A percentile compares a stretch with the other conserved stretches of the same genome.
Conservation (phyloP, 768 basidiomycete species). For the Boletales sp. region DNA sequence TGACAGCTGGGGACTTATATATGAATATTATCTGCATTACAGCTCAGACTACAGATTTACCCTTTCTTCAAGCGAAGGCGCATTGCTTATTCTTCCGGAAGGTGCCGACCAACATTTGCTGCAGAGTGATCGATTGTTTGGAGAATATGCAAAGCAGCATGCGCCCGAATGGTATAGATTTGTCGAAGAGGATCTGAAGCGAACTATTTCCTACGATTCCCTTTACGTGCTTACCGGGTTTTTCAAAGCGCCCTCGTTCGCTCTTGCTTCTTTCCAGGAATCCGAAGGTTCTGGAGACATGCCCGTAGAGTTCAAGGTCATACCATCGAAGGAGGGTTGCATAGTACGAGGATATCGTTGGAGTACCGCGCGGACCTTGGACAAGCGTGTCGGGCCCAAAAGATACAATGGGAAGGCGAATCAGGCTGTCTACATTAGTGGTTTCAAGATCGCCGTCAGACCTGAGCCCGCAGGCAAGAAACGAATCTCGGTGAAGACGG, state of each 20-base stretch:
- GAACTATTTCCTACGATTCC: background rate
- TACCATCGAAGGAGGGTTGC: background rate
- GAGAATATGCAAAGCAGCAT: background rate
- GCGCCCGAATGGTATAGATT: conserved; percentile 1
- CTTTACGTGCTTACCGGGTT: background rate
- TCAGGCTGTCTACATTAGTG: background rate
- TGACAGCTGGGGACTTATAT: background rate
- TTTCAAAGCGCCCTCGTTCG: background rate
- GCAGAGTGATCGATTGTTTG: background rate
- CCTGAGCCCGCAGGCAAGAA: background rate
- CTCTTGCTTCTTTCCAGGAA: background rate
- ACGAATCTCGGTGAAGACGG: background rate
- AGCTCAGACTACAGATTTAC: background rate
- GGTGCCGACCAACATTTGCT: background rate
- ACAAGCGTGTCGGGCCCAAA: background rate
- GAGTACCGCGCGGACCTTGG: background rate
- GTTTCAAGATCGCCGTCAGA: background rate
- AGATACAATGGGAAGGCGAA: background rate
- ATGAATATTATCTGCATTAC: background rate
- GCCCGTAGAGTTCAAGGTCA: background rate
- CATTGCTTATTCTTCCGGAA: background rate
- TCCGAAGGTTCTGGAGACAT: background rate
- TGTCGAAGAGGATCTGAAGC: background rate
- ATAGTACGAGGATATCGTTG: background rate
- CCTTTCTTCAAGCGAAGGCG: background rate